Percentiles rank a stretch among this genome's conserved stretches.
These are phyloP conservation scores for Hypomyces perniciosus DNA, from an alignment of 2,329 filamentous ascomycete genomes.

Conservation along the genomic window DNA sequence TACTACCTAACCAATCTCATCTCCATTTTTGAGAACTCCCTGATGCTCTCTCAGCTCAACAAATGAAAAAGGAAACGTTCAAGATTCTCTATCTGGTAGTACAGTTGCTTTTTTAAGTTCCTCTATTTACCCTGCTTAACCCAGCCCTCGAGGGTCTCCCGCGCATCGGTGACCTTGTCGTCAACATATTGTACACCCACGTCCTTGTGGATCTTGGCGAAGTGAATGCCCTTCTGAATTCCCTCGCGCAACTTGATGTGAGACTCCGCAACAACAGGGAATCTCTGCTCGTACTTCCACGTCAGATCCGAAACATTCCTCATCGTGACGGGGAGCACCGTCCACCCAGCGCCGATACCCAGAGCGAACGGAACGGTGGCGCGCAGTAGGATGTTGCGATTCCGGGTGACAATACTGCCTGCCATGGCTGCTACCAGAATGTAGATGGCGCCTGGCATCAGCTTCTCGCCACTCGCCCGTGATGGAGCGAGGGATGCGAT, in stretches of 20 bases:
- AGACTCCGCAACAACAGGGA: constrained; percentile 74
- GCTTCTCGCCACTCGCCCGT: constrained; percentile 76
- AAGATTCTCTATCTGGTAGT: constrained; percentile 31
- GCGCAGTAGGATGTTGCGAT: constrained; percentile 78
- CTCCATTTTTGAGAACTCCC: not conserved
- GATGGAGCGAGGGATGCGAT: constrained; percentile 82
- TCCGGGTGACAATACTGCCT: constrained; percentile 82
- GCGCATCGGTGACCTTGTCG: constrained; percentile 69
- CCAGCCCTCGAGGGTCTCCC: constrained; percentile 79
- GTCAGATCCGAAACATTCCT: constrained; percentile 77
- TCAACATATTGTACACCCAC: constrained; percentile 68
- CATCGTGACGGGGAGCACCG: constrained; percentile 83
- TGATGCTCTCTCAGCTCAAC: not conserved
- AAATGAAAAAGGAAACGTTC: constrained; percentile 28
- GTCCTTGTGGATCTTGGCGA: constrained; percentile 67
- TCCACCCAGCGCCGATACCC: constrained; percentile 76
- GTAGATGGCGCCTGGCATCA: constrained; percentile 87
- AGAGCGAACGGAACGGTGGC: constrained; percentile 70
- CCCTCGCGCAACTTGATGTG: constrained; percentile 68
- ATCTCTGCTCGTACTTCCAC: constrained; percentile 89
- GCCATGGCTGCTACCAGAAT: constrained; percentile 93
- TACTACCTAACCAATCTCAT: not conserved
- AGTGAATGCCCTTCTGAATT: constrained; percentile 62
- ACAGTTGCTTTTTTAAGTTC: constrained; percentile 48
- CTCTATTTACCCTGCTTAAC: constrained; percentile 88